Evolutionary conservation across 1,284 basidiomycete genomes (phyloP).

Genomic region (Ceratobasidium sp.): DNA sequence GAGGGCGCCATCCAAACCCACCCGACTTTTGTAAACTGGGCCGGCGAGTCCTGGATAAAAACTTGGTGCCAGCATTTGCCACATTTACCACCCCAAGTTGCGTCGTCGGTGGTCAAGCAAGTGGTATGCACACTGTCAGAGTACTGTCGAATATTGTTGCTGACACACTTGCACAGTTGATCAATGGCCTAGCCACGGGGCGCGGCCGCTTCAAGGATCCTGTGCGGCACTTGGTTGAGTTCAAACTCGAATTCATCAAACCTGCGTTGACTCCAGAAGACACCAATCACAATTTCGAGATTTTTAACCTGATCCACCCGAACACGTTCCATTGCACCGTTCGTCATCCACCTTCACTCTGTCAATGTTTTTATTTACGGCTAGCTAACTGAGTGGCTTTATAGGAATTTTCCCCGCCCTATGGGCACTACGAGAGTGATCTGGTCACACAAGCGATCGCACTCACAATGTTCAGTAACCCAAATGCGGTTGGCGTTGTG

Average conservation of each 20-base stretch:
- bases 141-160: not conserved
- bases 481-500: slow-evolving; percentile 6
- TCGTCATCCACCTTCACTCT: not conserved
- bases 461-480: not conserved
- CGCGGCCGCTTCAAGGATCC: slow-evolving; percentile 18
- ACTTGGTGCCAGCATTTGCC: not conserved
- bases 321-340: slow-evolving; percentile 3
- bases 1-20: slow-evolving; percentile 1
- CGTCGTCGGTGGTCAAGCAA: not conserved
- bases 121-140: not conserved
- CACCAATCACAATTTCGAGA: not conserved
- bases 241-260: not conserved
- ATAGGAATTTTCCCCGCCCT: not conserved
- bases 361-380: not conserved
- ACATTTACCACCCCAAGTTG: not conserved
- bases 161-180: not conserved
- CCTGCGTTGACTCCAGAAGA: not conserved
- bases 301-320: not conserved
- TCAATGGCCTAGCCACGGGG: not conserved
- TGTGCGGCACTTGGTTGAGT: not conserved
- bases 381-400: not conserved
- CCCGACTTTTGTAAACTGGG: not conserved
- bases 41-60: not conserved
- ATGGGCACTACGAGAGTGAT: slow-evolving; percentile 9
- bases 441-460: slow-evolving; percentile 1